A percentile compares a stretch with the other conserved stretches of the same genome.
phyloP scores from a whole-genome alignment of 192 early-diverging fungal genomes.

The Lobulomyces angularis region DNA sequence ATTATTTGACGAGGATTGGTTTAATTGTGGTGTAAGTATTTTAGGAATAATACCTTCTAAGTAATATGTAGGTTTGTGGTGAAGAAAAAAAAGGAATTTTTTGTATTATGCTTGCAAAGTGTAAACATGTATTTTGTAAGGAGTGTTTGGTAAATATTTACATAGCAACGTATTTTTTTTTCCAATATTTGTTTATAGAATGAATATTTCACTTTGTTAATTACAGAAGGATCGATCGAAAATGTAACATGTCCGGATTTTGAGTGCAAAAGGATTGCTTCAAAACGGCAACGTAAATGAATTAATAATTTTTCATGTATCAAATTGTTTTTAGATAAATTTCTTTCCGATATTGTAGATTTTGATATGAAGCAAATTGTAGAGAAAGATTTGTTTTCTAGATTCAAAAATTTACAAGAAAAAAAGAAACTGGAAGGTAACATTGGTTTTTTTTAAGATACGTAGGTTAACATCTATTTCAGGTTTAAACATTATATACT shows the following conservation, averaged over 20 bases:
- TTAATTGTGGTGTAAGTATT: constrained; percentile 22
- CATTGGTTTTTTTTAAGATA: too few species aligned
- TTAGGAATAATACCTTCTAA: too few species aligned
- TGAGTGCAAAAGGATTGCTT: constrained; percentile 7
- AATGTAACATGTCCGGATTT: constrained; percentile 14
- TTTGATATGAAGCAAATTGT: constrained; percentile 2
- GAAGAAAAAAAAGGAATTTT: constrained; percentile 6
- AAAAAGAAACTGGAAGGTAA: constrained; percentile 9
- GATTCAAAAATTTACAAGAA: constrained; percentile 6
- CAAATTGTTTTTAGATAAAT: not conserved
- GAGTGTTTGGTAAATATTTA: constrained; percentile 13
- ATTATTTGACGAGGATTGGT: constrained; percentile 9
- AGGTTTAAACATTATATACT: constrained; percentile 26
- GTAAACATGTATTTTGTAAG: constrained; percentile 21
- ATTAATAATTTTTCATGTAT: not conserved
- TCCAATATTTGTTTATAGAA: too few species aligned
- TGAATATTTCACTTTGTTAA: constrained; percentile 20
- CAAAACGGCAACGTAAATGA: not conserved
- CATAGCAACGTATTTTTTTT: too few species aligned
- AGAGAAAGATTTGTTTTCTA: constrained; percentile 1
- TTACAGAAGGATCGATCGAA: constrained; percentile 13
- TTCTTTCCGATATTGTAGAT: constrained; percentile 1
- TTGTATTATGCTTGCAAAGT: constrained; percentile 11
- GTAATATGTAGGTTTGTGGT: too few species aligned
- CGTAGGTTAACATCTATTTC: too few species aligned